Evolutionary conservation across 345 rosid genomes (phyloP), one percentile per base, ranked within the genome.

Genomic region (Citrus trifoliata): DNA sequence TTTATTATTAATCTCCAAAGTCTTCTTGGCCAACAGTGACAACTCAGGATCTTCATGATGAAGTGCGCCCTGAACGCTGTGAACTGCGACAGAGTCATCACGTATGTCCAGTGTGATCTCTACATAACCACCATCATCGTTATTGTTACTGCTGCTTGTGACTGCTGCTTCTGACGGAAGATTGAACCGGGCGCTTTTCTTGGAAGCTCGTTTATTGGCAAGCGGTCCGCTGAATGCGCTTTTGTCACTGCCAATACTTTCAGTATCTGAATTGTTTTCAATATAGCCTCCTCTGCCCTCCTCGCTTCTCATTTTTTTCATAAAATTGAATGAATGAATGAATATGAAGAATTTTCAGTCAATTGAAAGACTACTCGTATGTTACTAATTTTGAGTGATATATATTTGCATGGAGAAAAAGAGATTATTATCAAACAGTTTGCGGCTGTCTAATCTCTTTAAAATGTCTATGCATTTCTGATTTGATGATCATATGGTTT

Each of bases 31-130:
- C 21, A 95, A 85, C 25, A 92, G 85, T 2, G 97, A 75, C 58
- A 93, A 75, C 83, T 91, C 95, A 0, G 97, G 95, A 67, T 93
- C 98, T 67, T 93, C 94, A 3, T 79, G 67, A 18, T 79, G 63
- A 18, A 51, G 42, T 9, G 27, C 67, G 62, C 88, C 83, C 16
- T 93, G 93, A 62, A 95, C 97, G 74, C 98, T 93, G 83, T 95
- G 97, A 21, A 95, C 97, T 12, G 92, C 96, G 4, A 94, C 95
- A 0, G 96, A 87, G 38, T 91, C 97, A 56, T 93, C 93, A 32
- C 88, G 84, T 55, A 95, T 90, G 82, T 93, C 97, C 6, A 93
- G 86, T 40, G 98, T 95, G 81, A 95, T 92, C 86, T 95, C 98
- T 1, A 93, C 98, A 73, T 89, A 95, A 5, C 40, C 71, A 18